These are phyloP conservation scores for Sutorius eximius DNA, from an alignment of 1,284 basidiomycete genomes.

Conservation along the genomic window DNA sequence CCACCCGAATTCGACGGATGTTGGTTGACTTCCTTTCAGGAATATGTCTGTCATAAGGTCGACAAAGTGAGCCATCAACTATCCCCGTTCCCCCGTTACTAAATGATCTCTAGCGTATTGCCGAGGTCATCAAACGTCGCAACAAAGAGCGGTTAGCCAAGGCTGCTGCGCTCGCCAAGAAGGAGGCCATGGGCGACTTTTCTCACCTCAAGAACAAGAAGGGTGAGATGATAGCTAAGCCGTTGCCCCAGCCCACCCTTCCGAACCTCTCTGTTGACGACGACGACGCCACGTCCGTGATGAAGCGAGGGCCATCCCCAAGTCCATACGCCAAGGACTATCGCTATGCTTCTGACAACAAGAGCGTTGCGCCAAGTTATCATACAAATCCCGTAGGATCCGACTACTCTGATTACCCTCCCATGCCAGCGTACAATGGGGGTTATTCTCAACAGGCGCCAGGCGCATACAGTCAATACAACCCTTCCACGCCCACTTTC, in stretches of 20 bases:
- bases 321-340: constrained; percentile 57
- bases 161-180: constrained; percentile 82
- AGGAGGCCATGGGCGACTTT: constrained; percentile 87
- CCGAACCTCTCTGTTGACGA: constrained; percentile 86
- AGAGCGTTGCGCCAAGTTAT: constrained; percentile 36
- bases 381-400: constrained; percentile 34
- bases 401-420: constrained; percentile 63
- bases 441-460: constrained; percentile 52
- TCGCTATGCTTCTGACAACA: constrained; percentile 46
- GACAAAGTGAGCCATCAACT: constrained; percentile 69
- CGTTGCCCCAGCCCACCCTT: constrained; percentile 93
- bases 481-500: constrained; percentile 54
- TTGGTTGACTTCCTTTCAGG: constrained; percentile 46
- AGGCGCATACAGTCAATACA: constrained; percentile 51
- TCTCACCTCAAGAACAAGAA: constrained; percentile 94
- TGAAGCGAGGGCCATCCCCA: constrained; percentile 55
- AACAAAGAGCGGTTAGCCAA: constrained; percentile 85
- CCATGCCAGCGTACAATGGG: constrained; percentile 71
- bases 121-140: constrained; percentile 89
- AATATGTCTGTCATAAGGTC: constrained; percentile 98
- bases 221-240: constrained; percentile 78
- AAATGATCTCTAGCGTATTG: constrained; percentile 66
- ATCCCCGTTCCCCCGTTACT: constrained; percentile 3
- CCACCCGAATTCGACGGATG: background rate
- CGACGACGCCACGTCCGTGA: constrained; percentile 60